These are phyloP conservation scores for Cryptococcus maquisensis DNA, from an alignment of 1,284 basidiomycete species.

Conservation along the genomic window DNA sequence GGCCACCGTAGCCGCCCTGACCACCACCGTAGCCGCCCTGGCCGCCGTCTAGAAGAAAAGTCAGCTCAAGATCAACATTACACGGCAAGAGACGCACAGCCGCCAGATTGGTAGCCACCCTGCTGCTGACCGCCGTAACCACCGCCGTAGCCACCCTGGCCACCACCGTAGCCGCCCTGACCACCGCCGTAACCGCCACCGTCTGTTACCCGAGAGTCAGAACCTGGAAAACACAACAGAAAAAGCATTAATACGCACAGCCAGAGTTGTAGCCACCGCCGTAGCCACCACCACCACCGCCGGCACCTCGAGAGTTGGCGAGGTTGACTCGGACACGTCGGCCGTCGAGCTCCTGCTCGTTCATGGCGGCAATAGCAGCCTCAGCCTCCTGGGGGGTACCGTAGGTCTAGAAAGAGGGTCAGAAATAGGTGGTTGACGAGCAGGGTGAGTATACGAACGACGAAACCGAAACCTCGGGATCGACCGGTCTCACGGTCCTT, in stretches of 20 bases:
- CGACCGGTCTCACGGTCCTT: slow-evolving; percentile 95
- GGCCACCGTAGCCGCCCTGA: slow-evolving; percentile 10
- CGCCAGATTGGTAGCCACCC: slow-evolving; percentile 36
- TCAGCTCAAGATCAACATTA: slow-evolving; percentile 1
- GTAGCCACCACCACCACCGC: slow-evolving; percentile 50
- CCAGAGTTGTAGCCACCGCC: slow-evolving; percentile 45
- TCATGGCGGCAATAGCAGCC: slow-evolving; percentile 69
- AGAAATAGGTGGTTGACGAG: neutral
- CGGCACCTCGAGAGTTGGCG: slow-evolving; percentile 75
- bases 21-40: slow-evolving; percentile 34
- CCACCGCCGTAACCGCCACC: slow-evolving; percentile 41
- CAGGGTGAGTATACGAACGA: slow-evolving; percentile 48
- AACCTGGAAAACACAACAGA: neutral
- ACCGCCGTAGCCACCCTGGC: slow-evolving; percentile 29
- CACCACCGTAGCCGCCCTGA: slow-evolving; percentile 44
- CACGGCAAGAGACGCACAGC: neutral
- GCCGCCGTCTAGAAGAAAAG: slow-evolving; percentile 4
- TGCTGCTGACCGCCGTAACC: slow-evolving; percentile 43
- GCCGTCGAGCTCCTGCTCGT: slow-evolving; percentile 92
- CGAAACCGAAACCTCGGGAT: slow-evolving; percentile 94
- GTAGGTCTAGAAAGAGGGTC: slow-evolving; percentile 55
- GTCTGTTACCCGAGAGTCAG: slow-evolving; percentile 10
- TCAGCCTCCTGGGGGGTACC: slow-evolving; percentile 63
- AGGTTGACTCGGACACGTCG: slow-evolving; percentile 82
- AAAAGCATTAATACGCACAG: slow-evolving; percentile 21